Base-by-base conservation (phyloP, 2,329 filamentous ascomycete genomes). In the Cladophialophora chaetospira region DNA sequence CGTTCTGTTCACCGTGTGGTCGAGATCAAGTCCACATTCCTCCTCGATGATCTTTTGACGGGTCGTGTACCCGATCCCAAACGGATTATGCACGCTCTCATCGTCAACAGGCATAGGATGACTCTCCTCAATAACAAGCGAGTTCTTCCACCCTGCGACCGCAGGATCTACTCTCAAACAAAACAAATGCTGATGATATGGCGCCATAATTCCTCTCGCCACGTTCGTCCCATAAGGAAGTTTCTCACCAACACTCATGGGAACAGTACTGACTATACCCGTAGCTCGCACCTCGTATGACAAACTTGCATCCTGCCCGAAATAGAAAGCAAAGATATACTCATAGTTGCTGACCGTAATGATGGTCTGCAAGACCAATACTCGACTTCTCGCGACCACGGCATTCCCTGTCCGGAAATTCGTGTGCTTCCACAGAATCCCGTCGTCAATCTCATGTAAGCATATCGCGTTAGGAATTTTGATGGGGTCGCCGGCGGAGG, bases 41-140 rank as follows among this genome's bases (percentile, higher is more conserved):
- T 72, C 71, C 11, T 75, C 71, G 35, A 84, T 68, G 1, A 75
- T 73, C 13, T 77, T 75, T 48, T 76, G 74, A 6, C 63, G 66
- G 8, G 81, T 74, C 2, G 73, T 73, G 68, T 83, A 84, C 5
- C 77, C 75, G 57, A 77, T 73, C 2, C 78, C 79, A 59, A 78
- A 76, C 2, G 81, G 82, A 67, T 85, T 85, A 64, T 66, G 65
- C 15, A 66, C 45, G 4, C 71, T 73, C 1, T 65, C 65, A 3
- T 72, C 69, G 33, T 43, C 35, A 54, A 84, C 76, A 2, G 83
- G 81, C 76, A 88, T 82, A 0, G 86, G 71, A 49, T 83, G 78
- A 3, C 80, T 81, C 64, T 85, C 82, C 55, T 82, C 77, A 63
- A 86, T 79, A 51, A 67, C 44, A n/a, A 74, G 48, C 3, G 71